These are phyloP conservation scores for Cryptosporidium tyzzeri DNA, from an alignment of 169 alveolate species.

Conservation along the genomic window DNA sequence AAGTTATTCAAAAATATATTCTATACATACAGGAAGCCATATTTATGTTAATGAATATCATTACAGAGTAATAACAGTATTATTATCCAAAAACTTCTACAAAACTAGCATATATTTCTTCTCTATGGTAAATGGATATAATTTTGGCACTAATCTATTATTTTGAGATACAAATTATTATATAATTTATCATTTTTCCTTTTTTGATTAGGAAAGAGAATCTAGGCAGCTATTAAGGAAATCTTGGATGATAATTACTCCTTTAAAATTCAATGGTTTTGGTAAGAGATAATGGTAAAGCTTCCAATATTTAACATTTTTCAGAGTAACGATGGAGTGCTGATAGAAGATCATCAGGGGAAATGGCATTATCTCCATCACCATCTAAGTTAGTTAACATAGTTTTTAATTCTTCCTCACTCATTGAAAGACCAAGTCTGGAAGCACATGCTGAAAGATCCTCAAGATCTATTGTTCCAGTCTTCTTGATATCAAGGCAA, in stretches of 20 bases:
- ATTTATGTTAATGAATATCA: neutral
- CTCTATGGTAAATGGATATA: neutral
- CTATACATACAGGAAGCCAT: neutral
- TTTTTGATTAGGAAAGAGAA: neutral
- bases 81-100: neutral
- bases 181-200: neutral
- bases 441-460: conserved; percentile 77
- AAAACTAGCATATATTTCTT: neutral
- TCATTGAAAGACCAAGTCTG: conserved; percentile 83
- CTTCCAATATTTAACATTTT: conserved; percentile 10
- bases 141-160: neutral
- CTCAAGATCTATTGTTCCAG: conserved; percentile 72
- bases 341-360: conserved; percentile 82
- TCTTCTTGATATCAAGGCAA: conserved; percentile 56
- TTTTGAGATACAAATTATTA: neutral
- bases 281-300: neutral
- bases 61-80: neutral
- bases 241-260: neutral
- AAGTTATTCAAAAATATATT: neutral
- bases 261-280: neutral
- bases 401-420: conserved; percentile 85
- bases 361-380: conserved; percentile 84
- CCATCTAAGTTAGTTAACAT: conserved; percentile 84
- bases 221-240: neutral
- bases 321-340: conserved; percentile 72